Evolutionary conservation across 306 rosid genomes (phyloP).

Genomic region (Cucurbita argyrosperma): DNA sequence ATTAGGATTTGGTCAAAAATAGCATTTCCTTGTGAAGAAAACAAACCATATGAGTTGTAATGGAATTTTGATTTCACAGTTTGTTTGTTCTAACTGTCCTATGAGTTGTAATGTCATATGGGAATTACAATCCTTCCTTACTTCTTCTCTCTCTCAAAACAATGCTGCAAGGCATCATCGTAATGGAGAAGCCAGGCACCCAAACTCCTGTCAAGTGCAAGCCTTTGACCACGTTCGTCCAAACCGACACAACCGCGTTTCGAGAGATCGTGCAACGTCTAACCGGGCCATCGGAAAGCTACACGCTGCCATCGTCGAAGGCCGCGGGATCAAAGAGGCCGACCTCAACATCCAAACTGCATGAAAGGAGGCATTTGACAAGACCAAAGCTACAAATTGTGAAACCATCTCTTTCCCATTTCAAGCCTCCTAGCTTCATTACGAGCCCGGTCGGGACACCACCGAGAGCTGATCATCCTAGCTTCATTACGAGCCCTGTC

Average conservation of each 20-base stretch:
- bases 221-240: constrained; percentile 64
- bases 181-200: background rate
- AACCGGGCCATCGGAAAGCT: constrained; percentile 48
- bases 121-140: constrained; percentile 10
- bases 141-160: background rate
- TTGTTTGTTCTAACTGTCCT: constrained; percentile 46
- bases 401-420: constrained; percentile 28
- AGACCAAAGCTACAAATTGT: constrained; percentile 76
- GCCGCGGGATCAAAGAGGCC: constrained; percentile 12
- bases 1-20: background rate
- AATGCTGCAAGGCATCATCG: background rate
- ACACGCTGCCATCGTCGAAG: constrained; percentile 2
- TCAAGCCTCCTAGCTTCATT: constrained; percentile 5
- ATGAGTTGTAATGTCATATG: constrained; percentile 14
- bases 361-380: constrained; percentile 61
- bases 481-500: constrained; percentile 22
- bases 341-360: constrained; percentile 36
- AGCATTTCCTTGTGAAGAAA: background rate
- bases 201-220: constrained; percentile 11
- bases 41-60: constrained; percentile 18
- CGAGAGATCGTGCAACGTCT: constrained; percentile 64
- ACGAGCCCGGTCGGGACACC: constrained; percentile 1
- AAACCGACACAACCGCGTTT: constrained; percentile 51
- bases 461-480: constrained; percentile 2
- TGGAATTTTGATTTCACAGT: constrained; percentile 26